Percentiles rank a stretch among this genome's conserved stretches.
Evolutionary conservation across 129 eudicot genomes (phyloP).

Genomic region (Logfia minima): DNA sequence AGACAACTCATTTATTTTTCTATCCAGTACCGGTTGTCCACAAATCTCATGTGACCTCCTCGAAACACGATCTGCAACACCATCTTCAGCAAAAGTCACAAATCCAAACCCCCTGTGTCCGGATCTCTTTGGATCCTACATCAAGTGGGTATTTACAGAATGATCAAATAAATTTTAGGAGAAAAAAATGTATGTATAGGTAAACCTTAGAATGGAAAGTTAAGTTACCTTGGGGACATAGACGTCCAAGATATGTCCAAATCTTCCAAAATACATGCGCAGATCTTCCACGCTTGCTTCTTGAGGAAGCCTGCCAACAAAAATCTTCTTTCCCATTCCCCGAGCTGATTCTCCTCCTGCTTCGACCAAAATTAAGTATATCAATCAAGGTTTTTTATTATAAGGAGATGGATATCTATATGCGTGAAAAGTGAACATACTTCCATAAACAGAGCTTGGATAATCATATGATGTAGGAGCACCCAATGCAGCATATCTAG

Average conservation of each 20-base stretch:
- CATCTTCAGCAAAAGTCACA: slow-evolving; percentile 97
- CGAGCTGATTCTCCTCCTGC: slow-evolving; percentile 68
- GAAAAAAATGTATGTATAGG: not conserved
- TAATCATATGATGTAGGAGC: slow-evolving; percentile 92
- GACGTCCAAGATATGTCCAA: slow-evolving; percentile 88
- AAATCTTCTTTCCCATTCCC: slow-evolving; percentile 89
- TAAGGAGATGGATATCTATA: not conserved
- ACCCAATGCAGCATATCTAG: slow-evolving; percentile 94
- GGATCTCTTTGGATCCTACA: slow-evolving; percentile 90
- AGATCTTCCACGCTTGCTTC: slow-evolving; percentile 94
- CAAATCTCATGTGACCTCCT: slow-evolving; percentile 94
- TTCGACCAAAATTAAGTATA: not conserved
- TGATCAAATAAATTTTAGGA: not conserved
- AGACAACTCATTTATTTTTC: not conserved
- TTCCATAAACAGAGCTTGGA: slow-evolving; percentile 74
- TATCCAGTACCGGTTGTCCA: slow-evolving; percentile 74
- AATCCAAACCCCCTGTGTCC: slow-evolving; percentile 99
- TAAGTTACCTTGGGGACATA: slow-evolving; percentile 86
- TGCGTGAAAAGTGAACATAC: slow-evolving; percentile 47
- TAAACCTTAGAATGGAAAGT: not conserved
- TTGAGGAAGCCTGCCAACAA: slow-evolving; percentile 97
- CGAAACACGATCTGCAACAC: slow-evolving; percentile 97
- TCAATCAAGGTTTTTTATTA: not conserved
- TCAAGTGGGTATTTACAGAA: slow-evolving; percentile 11
- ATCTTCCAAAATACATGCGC: slow-evolving; percentile 87